Evolutionary conservation across 306 rosid genomes (phyloP), one percentile per base, ranked within the genome.

Genomic region (Vigna unguiculata): DNA sequence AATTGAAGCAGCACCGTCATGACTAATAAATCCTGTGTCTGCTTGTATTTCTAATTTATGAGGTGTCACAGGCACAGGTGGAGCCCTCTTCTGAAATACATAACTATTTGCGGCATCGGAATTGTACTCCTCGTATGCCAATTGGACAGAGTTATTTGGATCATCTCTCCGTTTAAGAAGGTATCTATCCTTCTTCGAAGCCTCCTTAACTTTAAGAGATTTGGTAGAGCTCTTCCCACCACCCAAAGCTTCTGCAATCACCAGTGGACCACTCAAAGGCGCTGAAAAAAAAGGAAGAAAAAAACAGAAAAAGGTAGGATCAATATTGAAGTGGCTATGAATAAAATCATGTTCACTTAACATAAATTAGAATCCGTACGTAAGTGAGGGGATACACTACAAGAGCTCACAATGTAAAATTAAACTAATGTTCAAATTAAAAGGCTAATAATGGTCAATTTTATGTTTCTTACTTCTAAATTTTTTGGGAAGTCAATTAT

Each of bases 241-340:
- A 9, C 97, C 91, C 80, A 90, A 79, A 74, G 89, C 61, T 83
- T 96, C 99, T 2, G 97, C 97, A 60, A 93, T 89, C 81, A 91
- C 97, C 85, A 93, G 36, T 1, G 99, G 99, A 71, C 99, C 98
- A 72, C 97, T 93, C 88, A 96, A 81, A 65, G 99, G 96, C 77
- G 99, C 99, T 96, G 91, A 72, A 71, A 61, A n/a, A 0, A 40
- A 40, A 38, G 8, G 10, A 11, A 43, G 2, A 3, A 13, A 72
- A 28, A 24, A 28, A 55, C 32, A 28, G 32, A 48, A 67, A n/a
- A 15, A 48, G 17, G 40, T 32, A 25, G 11, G 45, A 53, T 45
- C 55, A 63, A 38, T 38, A 70, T 70, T 1, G 14, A 47, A 65
- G 36, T 2, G 11, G 71, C 61, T 47, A 30, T 64, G 43, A 74